phyloP scores from a whole-genome alignment of 1,284 basidiomycete species.

The Phylloporus sp. region DNA sequence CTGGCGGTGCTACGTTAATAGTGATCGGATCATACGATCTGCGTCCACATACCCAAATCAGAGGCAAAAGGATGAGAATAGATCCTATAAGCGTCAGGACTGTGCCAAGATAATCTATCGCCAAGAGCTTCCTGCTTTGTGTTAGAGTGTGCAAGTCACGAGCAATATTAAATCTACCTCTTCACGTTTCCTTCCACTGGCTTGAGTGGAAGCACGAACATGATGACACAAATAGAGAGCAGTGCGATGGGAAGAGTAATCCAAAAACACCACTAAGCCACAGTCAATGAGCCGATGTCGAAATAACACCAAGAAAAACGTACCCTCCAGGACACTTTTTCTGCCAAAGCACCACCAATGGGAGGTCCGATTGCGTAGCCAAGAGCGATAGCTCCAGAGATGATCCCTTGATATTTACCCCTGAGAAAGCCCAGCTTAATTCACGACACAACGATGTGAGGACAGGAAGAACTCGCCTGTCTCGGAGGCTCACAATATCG shows the following conservation, averaged over 20 bases:
- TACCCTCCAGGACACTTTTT: slow-evolving; percentile 67
- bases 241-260: slow-evolving; percentile 55
- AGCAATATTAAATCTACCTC: slow-evolving; percentile 35
- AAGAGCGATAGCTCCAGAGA: slow-evolving; percentile 53
- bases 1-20: slow-evolving; percentile 36
- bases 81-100: slow-evolving; percentile 64
- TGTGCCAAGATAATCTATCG: slow-evolving; percentile 69
- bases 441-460: too few species aligned
- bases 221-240: slow-evolving; percentile 54
- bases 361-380: slow-evolving; percentile 55
- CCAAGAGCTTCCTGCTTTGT: slow-evolving; percentile 58
- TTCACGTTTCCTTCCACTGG: slow-evolving; percentile 61
- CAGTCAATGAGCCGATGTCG: slow-evolving; percentile 28
- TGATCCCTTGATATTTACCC: slow-evolving; percentile 70
- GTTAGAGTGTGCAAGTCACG: slow-evolving; percentile 1
- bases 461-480: too few species aligned
- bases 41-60: slow-evolving; percentile 65
- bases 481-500: slow-evolving; percentile 43
- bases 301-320: slow-evolving; percentile 25
- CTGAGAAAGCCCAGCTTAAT: slow-evolving; percentile 34
- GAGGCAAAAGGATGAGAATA: slow-evolving; percentile 64
- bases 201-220: slow-evolving; percentile 68
- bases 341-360: slow-evolving; percentile 51
- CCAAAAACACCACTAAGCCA: slow-evolving; percentile 38
- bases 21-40: background rate